Evolutionary conservation across 768 basidiomycete genomes (phyloP).

Genomic region (Imleria badia): DNA sequence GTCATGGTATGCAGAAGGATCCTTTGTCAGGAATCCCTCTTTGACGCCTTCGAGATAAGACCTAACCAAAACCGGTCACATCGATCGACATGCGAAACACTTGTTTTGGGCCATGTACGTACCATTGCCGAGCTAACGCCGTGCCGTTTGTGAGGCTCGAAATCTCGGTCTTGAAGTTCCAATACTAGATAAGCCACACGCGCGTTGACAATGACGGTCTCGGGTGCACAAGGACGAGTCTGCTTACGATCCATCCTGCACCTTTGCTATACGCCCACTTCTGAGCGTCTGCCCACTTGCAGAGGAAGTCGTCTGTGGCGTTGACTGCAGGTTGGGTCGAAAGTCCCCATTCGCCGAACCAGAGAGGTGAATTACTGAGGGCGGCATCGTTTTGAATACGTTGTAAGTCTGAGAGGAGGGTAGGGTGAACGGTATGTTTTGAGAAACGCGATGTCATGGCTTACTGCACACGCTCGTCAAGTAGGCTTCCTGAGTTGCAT

Average conservation of each 20-base stretch:
- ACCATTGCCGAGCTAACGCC: slow-evolving; percentile 61
- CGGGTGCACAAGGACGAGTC: neutral
- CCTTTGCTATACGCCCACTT: slow-evolving; percentile 61
- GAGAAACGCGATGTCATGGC: slow-evolving; percentile 19
- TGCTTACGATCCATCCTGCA: slow-evolving; percentile 66
- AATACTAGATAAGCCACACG: slow-evolving; percentile 40
- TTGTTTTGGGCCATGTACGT: too few species aligned
- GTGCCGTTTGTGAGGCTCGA: slow-evolving; percentile 47
- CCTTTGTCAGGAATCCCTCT: slow-evolving; percentile 58
- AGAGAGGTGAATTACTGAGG: slow-evolving; percentile 46
- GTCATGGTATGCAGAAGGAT: slow-evolving; percentile 57
- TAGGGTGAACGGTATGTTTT: neutral
- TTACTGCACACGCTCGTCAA: slow-evolving; percentile 68
- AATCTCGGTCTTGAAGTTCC: slow-evolving; percentile 75
- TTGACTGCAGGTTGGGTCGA: slow-evolving; percentile 63
- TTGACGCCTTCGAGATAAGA: slow-evolving; percentile 64
- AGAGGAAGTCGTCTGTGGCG: slow-evolving; percentile 62
- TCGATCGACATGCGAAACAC: too few species aligned
- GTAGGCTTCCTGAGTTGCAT: slow-evolving; percentile 62
- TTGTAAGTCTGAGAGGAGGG: slow-evolving; percentile 49
- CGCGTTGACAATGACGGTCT: neutral
- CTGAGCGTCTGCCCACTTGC: slow-evolving; percentile 74
- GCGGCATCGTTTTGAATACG: slow-evolving; percentile 51
- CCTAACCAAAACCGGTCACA: slow-evolving; percentile 38
- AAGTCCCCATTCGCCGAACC: slow-evolving; percentile 63